Conservation (phyloP, 2,329 filamentous ascomycete species). For the Hymenoscyphus repandus region DNA sequence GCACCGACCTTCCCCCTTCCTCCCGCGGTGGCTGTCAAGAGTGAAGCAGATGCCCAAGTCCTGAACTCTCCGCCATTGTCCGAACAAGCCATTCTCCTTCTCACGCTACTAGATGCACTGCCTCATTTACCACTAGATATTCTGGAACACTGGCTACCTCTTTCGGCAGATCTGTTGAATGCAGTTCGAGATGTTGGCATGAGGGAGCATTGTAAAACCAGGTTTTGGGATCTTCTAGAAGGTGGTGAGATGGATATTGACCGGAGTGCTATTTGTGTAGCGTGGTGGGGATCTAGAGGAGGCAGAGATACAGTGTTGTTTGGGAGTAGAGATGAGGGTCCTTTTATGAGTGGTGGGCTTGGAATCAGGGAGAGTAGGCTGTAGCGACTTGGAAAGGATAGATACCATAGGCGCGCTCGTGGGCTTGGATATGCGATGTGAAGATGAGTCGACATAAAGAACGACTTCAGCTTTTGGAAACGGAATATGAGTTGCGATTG, state of each 20-base stretch:
- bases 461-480: too few relatives aligned
- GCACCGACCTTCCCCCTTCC: constrained; percentile 44
- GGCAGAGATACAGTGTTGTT: constrained; percentile 27
- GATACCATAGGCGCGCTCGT: too few relatives aligned
- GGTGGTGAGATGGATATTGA: constrained; percentile 69
- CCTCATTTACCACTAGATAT: constrained; percentile 53
- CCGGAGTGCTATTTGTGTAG: constrained; percentile 57
- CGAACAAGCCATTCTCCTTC: constrained; percentile 58
- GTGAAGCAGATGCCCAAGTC: constrained; percentile 29
- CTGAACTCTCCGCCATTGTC: constrained; percentile 36
- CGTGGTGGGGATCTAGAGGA: constrained; percentile 59
- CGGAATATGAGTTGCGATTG: too few relatives aligned
- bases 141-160: constrained; percentile 61
- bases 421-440: too few relatives aligned
- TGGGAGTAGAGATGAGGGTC: constrained; percentile 14
- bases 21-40: constrained; percentile 17
- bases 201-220: constrained; percentile 50
- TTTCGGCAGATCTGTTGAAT: constrained; percentile 55
- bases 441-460: too few relatives aligned
- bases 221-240: constrained; percentile 61
- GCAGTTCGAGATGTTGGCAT: constrained; percentile 48
- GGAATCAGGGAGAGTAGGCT: constrained; percentile 20
- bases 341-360: constrained; percentile 29
- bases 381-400: constrained; percentile 4
- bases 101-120: constrained; percentile 61